Evolutionary conservation across 2,329 filamentous ascomycete species (phyloP).

Genomic region (Epichloe sp.): DNA sequence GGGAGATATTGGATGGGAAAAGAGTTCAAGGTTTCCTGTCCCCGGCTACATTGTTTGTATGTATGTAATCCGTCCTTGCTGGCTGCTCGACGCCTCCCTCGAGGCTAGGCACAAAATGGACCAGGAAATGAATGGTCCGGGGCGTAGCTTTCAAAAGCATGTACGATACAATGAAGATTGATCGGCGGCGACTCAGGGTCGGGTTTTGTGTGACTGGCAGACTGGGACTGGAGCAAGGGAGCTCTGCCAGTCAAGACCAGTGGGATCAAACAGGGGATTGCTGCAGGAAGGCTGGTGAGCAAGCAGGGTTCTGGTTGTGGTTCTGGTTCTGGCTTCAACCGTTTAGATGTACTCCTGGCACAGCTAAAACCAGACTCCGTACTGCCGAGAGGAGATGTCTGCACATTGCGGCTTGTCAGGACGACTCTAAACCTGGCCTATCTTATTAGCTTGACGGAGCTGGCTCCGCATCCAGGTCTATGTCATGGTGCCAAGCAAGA

Average conservation of each 20-base stretch:
- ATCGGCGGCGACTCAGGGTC: conserved; percentile 29
- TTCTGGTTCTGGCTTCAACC: conserved; percentile 1
- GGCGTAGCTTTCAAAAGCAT: background rate
- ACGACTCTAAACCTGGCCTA: background rate
- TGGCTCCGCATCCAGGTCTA: background rate
- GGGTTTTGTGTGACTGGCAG: conserved; percentile 37
- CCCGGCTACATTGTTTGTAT: conserved; percentile 7
- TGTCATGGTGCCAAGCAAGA: background rate
- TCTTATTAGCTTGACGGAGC: background rate
- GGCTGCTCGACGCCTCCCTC: conserved; percentile 6
- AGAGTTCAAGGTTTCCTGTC: conserved; percentile 4
- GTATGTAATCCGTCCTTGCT: background rate
- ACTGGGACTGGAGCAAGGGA: conserved; percentile 21
- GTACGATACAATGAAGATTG: conserved; percentile 16
- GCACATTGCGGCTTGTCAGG: background rate
- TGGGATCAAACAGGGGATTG: conserved; percentile 16
- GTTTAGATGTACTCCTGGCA: conserved; percentile 13
- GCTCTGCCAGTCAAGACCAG: background rate
- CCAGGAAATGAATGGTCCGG: too few species aligned
- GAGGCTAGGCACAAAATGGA: too few species aligned
- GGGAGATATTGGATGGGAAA: conserved; percentile 4
- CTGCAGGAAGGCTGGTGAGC: conserved; percentile 16
- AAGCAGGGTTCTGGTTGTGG: conserved; percentile 5
- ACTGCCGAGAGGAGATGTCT: conserved; percentile 12
- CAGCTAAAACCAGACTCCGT: too few species aligned